Conservation (phyloP, 1,139 yeast species). For the Hemisphaericaspora lyxosophila region DNA sequence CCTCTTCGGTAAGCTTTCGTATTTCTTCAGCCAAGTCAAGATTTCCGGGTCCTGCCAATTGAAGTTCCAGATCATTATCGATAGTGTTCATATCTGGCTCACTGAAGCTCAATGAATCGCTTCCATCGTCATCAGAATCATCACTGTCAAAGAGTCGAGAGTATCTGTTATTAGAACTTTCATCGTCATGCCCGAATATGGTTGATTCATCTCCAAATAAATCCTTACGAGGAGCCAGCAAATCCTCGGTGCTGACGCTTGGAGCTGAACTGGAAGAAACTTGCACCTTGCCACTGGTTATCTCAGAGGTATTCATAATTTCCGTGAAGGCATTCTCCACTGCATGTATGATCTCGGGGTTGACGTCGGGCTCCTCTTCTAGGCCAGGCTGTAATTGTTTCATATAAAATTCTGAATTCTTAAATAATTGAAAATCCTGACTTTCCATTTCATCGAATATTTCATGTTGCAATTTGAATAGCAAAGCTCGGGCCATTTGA, state of each 20-base stretch:
- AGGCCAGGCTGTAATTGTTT: slow-evolving; percentile 1
- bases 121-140: slow-evolving; percentile 34
- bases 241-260: slow-evolving; percentile 11
- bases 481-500: slow-evolving; percentile 52
- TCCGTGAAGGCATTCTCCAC: slow-evolving; percentile 71
- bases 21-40: slow-evolving; percentile 69
- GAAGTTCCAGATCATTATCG: slow-evolving; percentile 9
- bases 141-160: slow-evolving; percentile 38
- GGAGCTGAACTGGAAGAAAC: slow-evolving; percentile 1
- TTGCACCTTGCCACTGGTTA: slow-evolving; percentile 9
- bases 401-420: slow-evolving; percentile 24
- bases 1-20: slow-evolving; percentile 51
- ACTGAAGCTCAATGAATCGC: slow-evolving; percentile 27
- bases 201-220: slow-evolving; percentile 38
- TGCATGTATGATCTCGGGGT: slow-evolving; percentile 54
- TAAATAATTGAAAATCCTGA: slow-evolving; percentile 58
- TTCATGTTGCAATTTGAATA: slow-evolving; percentile 56
- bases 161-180: slow-evolving; percentile 16
- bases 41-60: slow-evolving; percentile 67
- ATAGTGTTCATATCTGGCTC: slow-evolving; percentile 1
- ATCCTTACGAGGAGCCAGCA: slow-evolving; percentile 28
- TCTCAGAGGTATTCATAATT: slow-evolving; percentile 41
- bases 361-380: slow-evolving; percentile 19
- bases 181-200: slow-evolving; percentile 24
- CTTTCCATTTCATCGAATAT: slow-evolving; percentile 49